Evolutionary conservation across 2,329 filamentous ascomycete genomes (phyloP).

Genomic region (Pseudogymnoascus sp.): DNA sequence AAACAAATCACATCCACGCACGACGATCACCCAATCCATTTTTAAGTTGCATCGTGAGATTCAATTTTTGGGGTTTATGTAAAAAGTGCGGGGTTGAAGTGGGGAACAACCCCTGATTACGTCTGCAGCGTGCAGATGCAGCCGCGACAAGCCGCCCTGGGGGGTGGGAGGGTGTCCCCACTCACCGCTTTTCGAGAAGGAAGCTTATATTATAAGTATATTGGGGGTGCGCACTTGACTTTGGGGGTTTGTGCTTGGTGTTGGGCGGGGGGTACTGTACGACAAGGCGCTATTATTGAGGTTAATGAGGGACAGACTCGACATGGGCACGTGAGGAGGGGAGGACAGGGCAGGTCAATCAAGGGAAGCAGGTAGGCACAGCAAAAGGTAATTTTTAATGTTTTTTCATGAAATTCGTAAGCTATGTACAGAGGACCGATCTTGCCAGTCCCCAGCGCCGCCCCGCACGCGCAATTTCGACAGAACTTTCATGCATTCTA

Average conservation of each 20-base stretch:
- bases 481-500: slow-evolving; percentile 3
- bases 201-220: neutral
- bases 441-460: neutral
- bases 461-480: neutral
- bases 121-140: neutral
- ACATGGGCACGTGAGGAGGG: neutral
- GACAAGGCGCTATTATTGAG: neutral
- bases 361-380: neutral
- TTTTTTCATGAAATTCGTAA: slow-evolving; percentile 3
- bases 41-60: neutral
- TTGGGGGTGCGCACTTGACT: neutral
- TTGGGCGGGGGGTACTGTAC: neutral
- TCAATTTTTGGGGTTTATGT: neutral
- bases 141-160: neutral
- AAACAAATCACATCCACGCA: neutral
- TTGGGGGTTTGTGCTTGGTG: neutral
- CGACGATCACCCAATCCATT: neutral
- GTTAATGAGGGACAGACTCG: neutral
- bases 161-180: neutral
- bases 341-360: neutral
- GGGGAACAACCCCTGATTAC: neutral
- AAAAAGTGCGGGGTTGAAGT: neutral
- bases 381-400: neutral
- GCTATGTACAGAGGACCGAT: slow-evolving; percentile 3
- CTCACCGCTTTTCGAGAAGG: neutral